Conservation (phyloP, 2,329 filamentous ascomycete species). For the Fusarium nurragi region DNA sequence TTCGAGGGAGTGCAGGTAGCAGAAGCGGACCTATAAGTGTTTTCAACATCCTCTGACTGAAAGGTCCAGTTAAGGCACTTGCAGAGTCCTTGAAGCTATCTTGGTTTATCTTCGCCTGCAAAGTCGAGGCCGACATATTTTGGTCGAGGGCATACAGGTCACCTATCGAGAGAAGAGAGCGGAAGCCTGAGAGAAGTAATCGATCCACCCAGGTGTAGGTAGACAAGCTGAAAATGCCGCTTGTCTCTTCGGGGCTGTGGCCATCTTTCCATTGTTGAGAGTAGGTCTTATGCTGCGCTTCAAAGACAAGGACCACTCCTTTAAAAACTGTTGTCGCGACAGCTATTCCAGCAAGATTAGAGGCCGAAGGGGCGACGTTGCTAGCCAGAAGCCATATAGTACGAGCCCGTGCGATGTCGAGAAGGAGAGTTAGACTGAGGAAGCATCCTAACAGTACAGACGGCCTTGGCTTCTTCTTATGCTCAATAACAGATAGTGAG, state of each 20-base stretch:
- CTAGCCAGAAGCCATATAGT: not conserved
- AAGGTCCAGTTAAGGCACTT: not conserved
- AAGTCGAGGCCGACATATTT: not conserved
- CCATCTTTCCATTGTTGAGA: not conserved
- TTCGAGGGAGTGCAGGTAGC: constrained; percentile 45
- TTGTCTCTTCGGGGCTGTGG: constrained; percentile 43
- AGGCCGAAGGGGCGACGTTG: not conserved
- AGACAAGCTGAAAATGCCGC: constrained; percentile 36
- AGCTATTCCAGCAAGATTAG: not conserved
- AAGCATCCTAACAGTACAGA: not conserved
- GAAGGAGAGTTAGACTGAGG: not conserved
- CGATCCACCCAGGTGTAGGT: constrained; percentile 45
- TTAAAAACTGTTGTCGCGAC: not conserved
- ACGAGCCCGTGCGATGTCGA: constrained; percentile 1
- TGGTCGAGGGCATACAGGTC: constrained; percentile 5
- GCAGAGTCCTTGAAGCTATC: not conserved
- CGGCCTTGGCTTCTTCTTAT: not conserved
- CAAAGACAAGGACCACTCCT: not conserved
- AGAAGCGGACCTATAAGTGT: constrained; percentile 31
- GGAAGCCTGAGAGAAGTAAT: constrained; percentile 27
- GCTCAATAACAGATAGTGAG: not conserved
- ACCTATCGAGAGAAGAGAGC: not conserved
- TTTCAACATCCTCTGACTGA: not conserved
- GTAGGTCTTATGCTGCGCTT: not conserved
- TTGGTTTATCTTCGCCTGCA: not conserved